Percentiles rank a stretch among this genome's conserved stretches.
Evolutionary conservation across 2,329 filamentous ascomycete genomes (phyloP).

Genomic region (Aureobasidium subglaciale): DNA sequence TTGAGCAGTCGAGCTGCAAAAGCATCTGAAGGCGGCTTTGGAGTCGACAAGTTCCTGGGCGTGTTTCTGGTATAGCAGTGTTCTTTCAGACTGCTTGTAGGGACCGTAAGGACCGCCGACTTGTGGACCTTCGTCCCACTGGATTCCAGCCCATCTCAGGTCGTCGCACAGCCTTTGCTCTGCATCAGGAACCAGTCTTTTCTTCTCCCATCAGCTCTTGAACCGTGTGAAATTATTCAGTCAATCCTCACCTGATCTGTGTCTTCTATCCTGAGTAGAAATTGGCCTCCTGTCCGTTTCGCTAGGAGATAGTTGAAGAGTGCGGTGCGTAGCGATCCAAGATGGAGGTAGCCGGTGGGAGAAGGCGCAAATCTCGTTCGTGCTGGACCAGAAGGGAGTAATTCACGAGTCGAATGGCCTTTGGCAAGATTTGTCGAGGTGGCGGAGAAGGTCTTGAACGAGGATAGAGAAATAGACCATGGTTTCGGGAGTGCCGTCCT

Average conservation of each 20-base stretch:
- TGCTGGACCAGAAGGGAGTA: constrained; percentile 40
- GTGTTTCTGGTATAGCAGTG: constrained; percentile 64
- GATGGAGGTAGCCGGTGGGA: constrained; percentile 85
- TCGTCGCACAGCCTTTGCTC: constrained; percentile 72
- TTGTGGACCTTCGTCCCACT: constrained; percentile 90
- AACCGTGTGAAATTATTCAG: neutral
- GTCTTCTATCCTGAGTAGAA: constrained; percentile 86
- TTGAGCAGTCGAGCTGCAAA: constrained; percentile 63
- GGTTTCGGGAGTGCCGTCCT: neutral
- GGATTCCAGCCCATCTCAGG: constrained; percentile 77
- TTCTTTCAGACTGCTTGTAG: constrained; percentile 81
- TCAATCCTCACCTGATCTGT: constrained; percentile 67
- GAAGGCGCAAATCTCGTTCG: constrained; percentile 91
- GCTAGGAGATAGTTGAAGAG: constrained; percentile 95
- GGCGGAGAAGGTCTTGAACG: neutral
- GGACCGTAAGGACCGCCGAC: constrained; percentile 75
- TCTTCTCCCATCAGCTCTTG: constrained; percentile 47
- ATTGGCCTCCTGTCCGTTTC: constrained; percentile 78
- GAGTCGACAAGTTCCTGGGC: constrained; percentile 60
- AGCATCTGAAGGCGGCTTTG: constrained; percentile 83
- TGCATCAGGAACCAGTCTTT: constrained; percentile 71
- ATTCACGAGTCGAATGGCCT: neutral
- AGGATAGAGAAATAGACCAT: neutral
- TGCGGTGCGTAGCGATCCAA: constrained; percentile 85
- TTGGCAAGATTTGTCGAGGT: neutral